These are phyloP conservation scores for Talaromyces islandicus DNA, from an alignment of 2,329 filamentous ascomycete genomes.

Conservation along the genomic window DNA sequence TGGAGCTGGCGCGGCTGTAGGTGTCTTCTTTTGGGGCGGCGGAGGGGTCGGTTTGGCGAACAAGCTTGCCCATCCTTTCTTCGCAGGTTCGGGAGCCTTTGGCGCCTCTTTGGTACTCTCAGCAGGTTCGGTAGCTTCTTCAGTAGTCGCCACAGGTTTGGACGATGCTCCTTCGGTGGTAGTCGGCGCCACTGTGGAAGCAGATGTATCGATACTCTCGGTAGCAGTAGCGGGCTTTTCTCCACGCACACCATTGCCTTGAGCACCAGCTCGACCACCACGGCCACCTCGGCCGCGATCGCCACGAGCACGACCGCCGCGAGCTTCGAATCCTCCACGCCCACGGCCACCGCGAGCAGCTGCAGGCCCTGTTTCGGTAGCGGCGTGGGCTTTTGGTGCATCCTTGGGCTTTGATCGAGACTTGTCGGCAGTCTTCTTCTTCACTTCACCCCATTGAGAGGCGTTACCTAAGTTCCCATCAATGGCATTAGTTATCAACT, in stretches of 20 bases:
- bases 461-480: conserved; percentile 35
- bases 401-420: conserved; percentile 44
- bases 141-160: conserved; percentile 19
- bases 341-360: conserved; percentile 38
- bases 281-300: conserved; percentile 44
- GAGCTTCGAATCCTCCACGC: conserved; percentile 41
- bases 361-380: conserved; percentile 27
- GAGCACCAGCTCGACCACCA: conserved; percentile 38
- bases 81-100: conserved; percentile 35
- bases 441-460: conserved; percentile 48
- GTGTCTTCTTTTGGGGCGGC: conserved; percentile 45
- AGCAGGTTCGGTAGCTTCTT: conserved; percentile 15
- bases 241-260: conserved; percentile 38
- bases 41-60: conserved; percentile 58
- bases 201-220: conserved; percentile 11
- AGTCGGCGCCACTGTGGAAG: conserved; percentile 16
- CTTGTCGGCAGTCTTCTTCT: conserved; percentile 45
- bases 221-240: conserved; percentile 22
- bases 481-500: background rate
- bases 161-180: conserved; percentile 17
- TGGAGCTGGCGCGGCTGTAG: conserved; percentile 27
- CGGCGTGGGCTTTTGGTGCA: conserved; percentile 34
- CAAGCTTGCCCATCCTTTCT: conserved; percentile 65
- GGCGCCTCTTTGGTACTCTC: conserved; percentile 16
- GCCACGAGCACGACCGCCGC: conserved; percentile 42